Base-by-base conservation (phyloP, 306 rosid species). In the Sicyos baderoa region DNA sequence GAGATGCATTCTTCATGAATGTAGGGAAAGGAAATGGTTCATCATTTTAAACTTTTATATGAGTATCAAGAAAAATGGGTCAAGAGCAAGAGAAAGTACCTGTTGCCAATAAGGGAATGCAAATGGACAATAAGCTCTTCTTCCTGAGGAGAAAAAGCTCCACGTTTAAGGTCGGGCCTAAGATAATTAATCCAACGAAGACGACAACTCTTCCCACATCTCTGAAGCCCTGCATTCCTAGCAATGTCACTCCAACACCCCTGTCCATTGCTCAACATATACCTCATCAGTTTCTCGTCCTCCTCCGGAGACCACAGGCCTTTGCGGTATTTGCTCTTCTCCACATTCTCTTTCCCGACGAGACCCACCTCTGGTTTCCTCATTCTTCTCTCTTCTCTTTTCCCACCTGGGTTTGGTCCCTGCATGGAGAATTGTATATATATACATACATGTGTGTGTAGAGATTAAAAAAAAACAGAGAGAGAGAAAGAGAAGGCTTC, bases 271-370 rank as follows among this genome's bases (percentile, higher is more conserved):
- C 56, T 92, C 69, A 92, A 42, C 97, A 92, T 92, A 78, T 92
- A 89, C 81, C 93, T 86, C 75, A 92, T 74, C n/a, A 92, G 85
- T 64, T 86, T 92, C 84, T 92, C 96, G 45, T 92, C 98, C 80
- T 92, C 98, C 74, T 92, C 96, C 0, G 98, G 97, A 15, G 97
- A 92, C 97, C 97, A 92, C 69, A 92, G 49, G 1, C 97, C 97
- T 29, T 92, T 92, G 74, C 96, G 84, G 9, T 84, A 64, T 79
- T 84, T 25, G 10, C 54, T 65, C 73, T 69, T 77, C 58, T 74
- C 80, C 1, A 13, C 70, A 23, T 68, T 64, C 21, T 59, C 82
- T 54, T 81, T 51, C 15, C 45, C 68, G 14, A 29, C 68, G 14
- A 29, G 67, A 69, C 16, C 21, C 4, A 66, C 53, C 56, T 69